Conservation (phyloP, 2,329 filamentous ascomycete genomes). For the Ceratocystis huliohia region DNA sequence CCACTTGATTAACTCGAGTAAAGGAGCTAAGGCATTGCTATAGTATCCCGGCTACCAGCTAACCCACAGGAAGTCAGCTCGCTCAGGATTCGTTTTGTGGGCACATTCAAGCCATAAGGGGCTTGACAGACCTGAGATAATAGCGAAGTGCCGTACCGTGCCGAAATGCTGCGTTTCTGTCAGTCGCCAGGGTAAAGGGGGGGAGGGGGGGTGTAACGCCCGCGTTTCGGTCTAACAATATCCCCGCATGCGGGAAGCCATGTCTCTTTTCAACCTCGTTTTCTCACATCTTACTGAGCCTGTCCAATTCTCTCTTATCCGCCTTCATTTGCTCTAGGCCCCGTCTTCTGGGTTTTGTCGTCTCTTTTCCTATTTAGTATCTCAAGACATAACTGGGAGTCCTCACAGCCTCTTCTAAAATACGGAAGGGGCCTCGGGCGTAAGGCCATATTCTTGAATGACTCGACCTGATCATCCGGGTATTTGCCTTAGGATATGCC, state of each 20-base stretch:
- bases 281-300: background rate
- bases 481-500: background rate
- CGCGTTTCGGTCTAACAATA: background rate
- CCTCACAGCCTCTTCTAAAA: background rate
- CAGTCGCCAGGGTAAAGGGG: background rate
- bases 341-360: background rate
- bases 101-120: background rate
- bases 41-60: background rate
- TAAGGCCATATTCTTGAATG: background rate
- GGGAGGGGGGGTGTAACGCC: background rate
- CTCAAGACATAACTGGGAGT: background rate
- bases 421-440: background rate
- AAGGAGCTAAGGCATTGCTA: background rate
- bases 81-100: background rate
- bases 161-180: conserved; percentile 2
- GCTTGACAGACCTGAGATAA: background rate
- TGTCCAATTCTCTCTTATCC: no score
- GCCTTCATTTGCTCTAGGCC: background rate
- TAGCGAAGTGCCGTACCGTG: conserved; percentile 4
- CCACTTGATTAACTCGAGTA: background rate
- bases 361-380: background rate
- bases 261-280: background rate
- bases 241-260: background rate
- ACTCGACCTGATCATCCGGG: background rate
- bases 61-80: background rate